These are phyloP conservation scores for Madurella mycetomatis DNA, from an alignment of 2,329 filamentous ascomycete genomes.

Conservation along the genomic window DNA sequence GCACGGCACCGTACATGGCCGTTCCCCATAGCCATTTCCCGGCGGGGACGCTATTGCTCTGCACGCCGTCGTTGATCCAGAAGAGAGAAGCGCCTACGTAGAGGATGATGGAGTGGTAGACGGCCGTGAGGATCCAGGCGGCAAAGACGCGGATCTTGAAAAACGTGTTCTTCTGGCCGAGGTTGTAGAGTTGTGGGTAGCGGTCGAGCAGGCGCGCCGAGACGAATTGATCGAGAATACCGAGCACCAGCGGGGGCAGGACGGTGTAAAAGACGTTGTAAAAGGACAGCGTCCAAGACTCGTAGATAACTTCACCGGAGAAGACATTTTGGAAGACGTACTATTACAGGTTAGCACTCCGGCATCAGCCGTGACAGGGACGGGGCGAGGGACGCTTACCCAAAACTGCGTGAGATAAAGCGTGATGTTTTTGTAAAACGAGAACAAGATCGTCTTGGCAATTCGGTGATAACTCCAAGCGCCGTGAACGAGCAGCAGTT, in stretches of 20 bases:
- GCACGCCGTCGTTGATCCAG: slow-evolving; percentile 74
- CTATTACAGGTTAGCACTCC: slow-evolving; percentile 41
- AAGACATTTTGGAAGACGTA: slow-evolving; percentile 98
- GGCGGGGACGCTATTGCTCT: slow-evolving; percentile 72
- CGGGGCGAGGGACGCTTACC: slow-evolving; percentile 50
- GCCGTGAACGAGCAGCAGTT: slow-evolving; percentile 89
- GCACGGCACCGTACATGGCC: slow-evolving; percentile 87
- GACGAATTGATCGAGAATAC: slow-evolving; percentile 96
- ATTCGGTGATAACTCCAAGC: slow-evolving; percentile 97
- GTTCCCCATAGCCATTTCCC: slow-evolving; percentile 99
- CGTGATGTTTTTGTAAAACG: slow-evolving; percentile 99
- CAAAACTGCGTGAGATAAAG: slow-evolving; percentile 99
- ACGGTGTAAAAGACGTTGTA: slow-evolving; percentile 99
- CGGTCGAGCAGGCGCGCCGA: slow-evolving; percentile 88
- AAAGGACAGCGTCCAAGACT: slow-evolving; percentile 98
- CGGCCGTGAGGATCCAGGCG: slow-evolving; percentile 88
- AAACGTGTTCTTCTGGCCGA: slow-evolving; percentile 89
- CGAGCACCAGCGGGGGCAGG: slow-evolving; percentile 85
- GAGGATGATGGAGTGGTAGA: slow-evolving; percentile 92
- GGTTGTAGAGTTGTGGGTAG: slow-evolving; percentile 91
- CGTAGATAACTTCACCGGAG: slow-evolving; percentile 95
- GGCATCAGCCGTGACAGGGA: not conserved
- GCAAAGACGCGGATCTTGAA: slow-evolving; percentile 91
- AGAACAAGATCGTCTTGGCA: slow-evolving; percentile 95
- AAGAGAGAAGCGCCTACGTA: slow-evolving; percentile 81